Base-by-base conservation (phyloP, 1,284 basidiomycete genomes). In the Porogramme epimiltina region DNA sequence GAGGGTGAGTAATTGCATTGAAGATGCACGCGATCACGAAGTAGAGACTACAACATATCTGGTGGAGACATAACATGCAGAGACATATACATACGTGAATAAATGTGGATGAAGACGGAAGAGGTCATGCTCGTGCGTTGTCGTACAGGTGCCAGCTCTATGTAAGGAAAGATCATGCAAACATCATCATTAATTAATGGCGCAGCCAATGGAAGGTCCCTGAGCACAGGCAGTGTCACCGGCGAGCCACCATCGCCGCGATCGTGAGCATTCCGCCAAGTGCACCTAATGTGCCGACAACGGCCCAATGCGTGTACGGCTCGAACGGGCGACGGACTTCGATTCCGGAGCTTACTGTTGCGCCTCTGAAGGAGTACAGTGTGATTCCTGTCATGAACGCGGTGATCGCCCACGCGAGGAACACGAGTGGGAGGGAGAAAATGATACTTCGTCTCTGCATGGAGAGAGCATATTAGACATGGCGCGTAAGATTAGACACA, bases 361-460 rank as follows among this genome's bases (percentile, higher is more conserved):
- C 66, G 0, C 79, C 84, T 2, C 81, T 71, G 66, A 87, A 81
- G 0, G 82, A 81, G 64, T 88, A 90, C 23, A 89, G 59, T 0
- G 83, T 77, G 38, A 90, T 73, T 0, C 78, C 87, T 0, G 79
- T 74, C 42, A 88, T 68, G 68, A 91, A 86, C 0, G 79, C 84
- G 2, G 82, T 73, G 48, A 89, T 75, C 0, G 85, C 79, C 66
- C 87, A 90, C 0, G 80, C 78, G 34, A 90, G 71, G 61, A 89
- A 84, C 18, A 89, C 85, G 11, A 87, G 71, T 0, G 89, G 88
- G n/a, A 90, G 76, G 0, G 88, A 87, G 54, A 87, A 73, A 31
- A 87, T 67, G 26, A 89, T 69, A 50, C 81, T 82, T 31, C 82
- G 75, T 48, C 77, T 76, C 87, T 89, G 61, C 24, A 47, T 6